Base-by-base conservation (phyloP, 2,329 filamentous ascomycete genomes). In the Cladophialophora psammophila region DNA sequence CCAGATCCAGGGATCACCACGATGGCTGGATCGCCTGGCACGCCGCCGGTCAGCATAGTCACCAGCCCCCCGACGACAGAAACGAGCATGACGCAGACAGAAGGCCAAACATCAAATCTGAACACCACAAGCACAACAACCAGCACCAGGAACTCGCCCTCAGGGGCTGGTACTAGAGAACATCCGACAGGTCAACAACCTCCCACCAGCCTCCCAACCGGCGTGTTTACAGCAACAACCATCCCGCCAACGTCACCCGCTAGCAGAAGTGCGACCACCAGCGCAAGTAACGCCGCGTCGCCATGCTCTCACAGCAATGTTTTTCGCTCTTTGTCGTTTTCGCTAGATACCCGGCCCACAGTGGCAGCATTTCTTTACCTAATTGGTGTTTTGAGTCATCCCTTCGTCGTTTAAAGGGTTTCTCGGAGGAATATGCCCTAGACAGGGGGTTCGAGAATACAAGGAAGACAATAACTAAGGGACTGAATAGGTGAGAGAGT, bases 141-240 rank as follows among this genome's bases (percentile, higher is more conserved):
- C 10, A 26, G 8, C 12, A 12, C 18, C 18, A 20, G 10, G 10
- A 50, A 12, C 45, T 50, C 45, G 12, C 10, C 18, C 18, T 50
- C 45, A 12, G 26, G 2, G 9, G 20, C 45, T 10, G 15, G 45
- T 26, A 50, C 18, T n/a, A 20, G 45, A 26, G 45, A 26, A 26
- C 8, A 20, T 20, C 26, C 45, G 2, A 26, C 45, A 12, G 5
- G 8, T 18, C 20, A 50, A 26, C 45, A 6, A 10, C 18, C 45
- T 26, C 5, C 58, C 63, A 35, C 20, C 15, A 60, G 63, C 45
- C 65, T 73, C 12, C 72, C 72, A 31, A 77, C 74, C 1, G 76
- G 76, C 18, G 67, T 77, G 8, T 77, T 75, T 66, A 77, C 76
- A 0, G 76, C 76, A n/a, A 77, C 75, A 9, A 64, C 57, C 31